Evolutionary conservation across 2,329 filamentous ascomycete species (phyloP).

Genomic region (Neofusicoccum laricinum): DNA sequence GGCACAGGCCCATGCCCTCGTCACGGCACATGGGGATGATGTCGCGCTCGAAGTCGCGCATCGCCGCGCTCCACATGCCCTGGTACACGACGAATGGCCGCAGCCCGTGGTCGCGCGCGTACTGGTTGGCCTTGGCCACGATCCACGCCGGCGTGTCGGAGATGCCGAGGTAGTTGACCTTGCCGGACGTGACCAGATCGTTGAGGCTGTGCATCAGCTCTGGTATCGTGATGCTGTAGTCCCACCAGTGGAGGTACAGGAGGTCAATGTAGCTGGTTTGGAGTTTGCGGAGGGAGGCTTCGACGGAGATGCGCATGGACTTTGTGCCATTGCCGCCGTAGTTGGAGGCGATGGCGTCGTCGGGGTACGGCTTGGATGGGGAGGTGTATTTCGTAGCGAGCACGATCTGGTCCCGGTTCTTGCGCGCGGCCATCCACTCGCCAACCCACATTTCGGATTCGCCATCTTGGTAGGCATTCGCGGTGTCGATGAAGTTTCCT

Average conservation of each 20-base stretch:
- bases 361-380: slow-evolving; percentile 23
- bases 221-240: slow-evolving; percentile 40
- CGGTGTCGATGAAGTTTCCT: slow-evolving; percentile 61
- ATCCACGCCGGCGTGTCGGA: slow-evolving; percentile 45
- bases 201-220: slow-evolving; percentile 46
- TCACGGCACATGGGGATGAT: slow-evolving; percentile 45
- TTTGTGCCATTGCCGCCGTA: slow-evolving; percentile 42
- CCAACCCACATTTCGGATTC: slow-evolving; percentile 45
- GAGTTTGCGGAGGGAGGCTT: slow-evolving; percentile 49
- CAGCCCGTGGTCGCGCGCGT: slow-evolving; percentile 41
- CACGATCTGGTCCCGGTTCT: slow-evolving; percentile 40
- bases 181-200: slow-evolving; percentile 38
- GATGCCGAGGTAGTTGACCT: slow-evolving; percentile 46
- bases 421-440: slow-evolving; percentile 40
- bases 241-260: slow-evolving; percentile 41
- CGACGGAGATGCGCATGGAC: slow-evolving; percentile 36
- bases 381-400: slow-evolving; percentile 41
- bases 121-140: slow-evolving; percentile 26
- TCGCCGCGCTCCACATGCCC: slow-evolving; percentile 41
- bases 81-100: slow-evolving; percentile 41
- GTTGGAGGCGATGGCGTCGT: slow-evolving; percentile 29
- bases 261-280: slow-evolving; percentile 67
- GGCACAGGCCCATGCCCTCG: slow-evolving; percentile 44
- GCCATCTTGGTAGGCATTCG: slow-evolving; percentile 26
- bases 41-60: slow-evolving; percentile 45